Percentiles rank a stretch among this genome's conserved stretches.
phyloP scores from a whole-genome alignment of 1,139 yeast species.

The Kodamaea sp. region DNA sequence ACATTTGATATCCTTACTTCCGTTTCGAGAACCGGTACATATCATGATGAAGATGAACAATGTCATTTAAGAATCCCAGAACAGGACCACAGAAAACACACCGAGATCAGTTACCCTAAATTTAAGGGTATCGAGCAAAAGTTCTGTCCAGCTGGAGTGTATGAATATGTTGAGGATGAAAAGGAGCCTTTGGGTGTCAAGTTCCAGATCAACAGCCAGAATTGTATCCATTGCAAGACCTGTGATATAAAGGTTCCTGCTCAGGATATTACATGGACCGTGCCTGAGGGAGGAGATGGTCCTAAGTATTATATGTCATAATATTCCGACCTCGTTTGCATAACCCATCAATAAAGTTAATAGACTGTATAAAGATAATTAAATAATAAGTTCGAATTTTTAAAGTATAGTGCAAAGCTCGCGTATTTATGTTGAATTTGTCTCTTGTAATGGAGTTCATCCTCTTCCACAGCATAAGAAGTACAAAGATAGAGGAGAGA shows the following conservation, averaged over 20 bases:
- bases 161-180: slow-evolving; percentile 82
- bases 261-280: slow-evolving; percentile 92
- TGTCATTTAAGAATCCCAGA: slow-evolving; percentile 82
- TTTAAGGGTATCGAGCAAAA: slow-evolving; percentile 85
- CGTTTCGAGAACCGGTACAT: slow-evolving; percentile 93
- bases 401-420: too few relatives aligned
- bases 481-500: too few relatives aligned
- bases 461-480: too few relatives aligned
- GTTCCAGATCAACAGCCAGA: slow-evolving; percentile 92
- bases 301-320: slow-evolving; percentile 87
- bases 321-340: too few relatives aligned
- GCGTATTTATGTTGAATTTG: too few relatives aligned
- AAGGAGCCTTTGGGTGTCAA: slow-evolving; percentile 61
- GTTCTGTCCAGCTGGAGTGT: slow-evolving; percentile 98
- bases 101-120: slow-evolving; percentile 66
- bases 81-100: slow-evolving; percentile 69
- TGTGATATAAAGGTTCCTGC: slow-evolving; percentile 96
- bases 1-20: slow-evolving; percentile 91
- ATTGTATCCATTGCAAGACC: slow-evolving; percentile 96
- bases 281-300: slow-evolving; percentile 98
- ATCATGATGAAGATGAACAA: slow-evolving; percentile 91
- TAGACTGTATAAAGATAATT: too few relatives aligned
- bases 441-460: too few relatives aligned
- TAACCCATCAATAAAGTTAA: too few relatives aligned
- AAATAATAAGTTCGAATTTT: too few relatives aligned